Evolutionary conservation across 495 filamentous ascomycete species (phyloP).

Genomic region (Neurospora sp.): DNA sequence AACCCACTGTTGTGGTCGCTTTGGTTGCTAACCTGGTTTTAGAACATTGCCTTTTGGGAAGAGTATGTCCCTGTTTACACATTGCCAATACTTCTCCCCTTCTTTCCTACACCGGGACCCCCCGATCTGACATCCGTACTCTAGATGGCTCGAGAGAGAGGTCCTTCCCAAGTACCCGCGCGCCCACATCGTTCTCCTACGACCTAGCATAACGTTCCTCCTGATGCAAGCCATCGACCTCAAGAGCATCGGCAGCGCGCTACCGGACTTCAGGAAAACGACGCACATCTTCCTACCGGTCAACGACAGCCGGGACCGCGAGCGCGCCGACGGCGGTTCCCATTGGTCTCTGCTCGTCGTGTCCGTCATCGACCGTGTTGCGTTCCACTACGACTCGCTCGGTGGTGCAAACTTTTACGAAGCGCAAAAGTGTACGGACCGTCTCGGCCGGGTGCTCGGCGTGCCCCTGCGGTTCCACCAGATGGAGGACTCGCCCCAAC

Average conservation of each 20-base stretch:
- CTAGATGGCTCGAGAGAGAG: slow-evolving; percentile 83
- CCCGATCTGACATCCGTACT: slow-evolving; percentile 1
- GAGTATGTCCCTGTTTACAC: slow-evolving; percentile 50
- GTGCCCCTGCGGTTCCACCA: slow-evolving; percentile 58
- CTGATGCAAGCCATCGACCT: slow-evolving; percentile 76
- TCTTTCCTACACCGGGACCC: neutral
- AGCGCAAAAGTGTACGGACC: slow-evolving; percentile 50
- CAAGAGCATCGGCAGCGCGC: slow-evolving; percentile 57
- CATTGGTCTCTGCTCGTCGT: slow-evolving; percentile 96
- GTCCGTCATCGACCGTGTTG: slow-evolving; percentile 74
- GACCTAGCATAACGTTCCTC: slow-evolving; percentile 89
- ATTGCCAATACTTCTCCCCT: neutral
- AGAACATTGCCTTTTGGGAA: slow-evolving; percentile 96
- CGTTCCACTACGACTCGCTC: slow-evolving; percentile 96
- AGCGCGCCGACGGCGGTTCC: slow-evolving; percentile 72
- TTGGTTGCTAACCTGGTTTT: neutral
- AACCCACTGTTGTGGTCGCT: slow-evolving; percentile 5
- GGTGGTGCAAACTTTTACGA: slow-evolving; percentile 63
- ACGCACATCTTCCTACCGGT: slow-evolving; percentile 97
- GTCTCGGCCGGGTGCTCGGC: slow-evolving; percentile 63
- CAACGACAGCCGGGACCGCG: slow-evolving; percentile 74
- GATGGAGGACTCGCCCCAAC: slow-evolving; percentile 77
- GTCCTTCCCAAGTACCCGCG: slow-evolving; percentile 62
- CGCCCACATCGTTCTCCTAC: slow-evolving; percentile 81
- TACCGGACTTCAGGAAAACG: slow-evolving; percentile 67